Evolutionary conservation across 345 rosid species (phyloP).

Genomic region (Lepidium africanum): DNA sequence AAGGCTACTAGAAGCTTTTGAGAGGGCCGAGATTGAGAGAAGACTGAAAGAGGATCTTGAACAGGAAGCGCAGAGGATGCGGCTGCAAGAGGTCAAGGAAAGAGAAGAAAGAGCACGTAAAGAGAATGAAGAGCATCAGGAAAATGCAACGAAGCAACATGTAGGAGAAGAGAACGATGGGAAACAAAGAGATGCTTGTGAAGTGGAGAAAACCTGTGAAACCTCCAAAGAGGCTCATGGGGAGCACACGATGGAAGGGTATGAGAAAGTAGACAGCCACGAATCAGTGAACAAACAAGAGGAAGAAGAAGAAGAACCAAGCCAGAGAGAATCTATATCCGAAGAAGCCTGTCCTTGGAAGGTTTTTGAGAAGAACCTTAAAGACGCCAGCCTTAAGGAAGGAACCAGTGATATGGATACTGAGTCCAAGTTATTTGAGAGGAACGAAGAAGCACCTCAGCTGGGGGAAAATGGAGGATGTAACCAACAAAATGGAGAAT

Average conservation of each 20-base stretch:
- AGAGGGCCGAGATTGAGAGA: conserved; percentile 35
- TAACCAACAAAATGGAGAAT: conserved; percentile 20
- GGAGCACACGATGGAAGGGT: conserved; percentile 27
- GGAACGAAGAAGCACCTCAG: conserved; percentile 21
- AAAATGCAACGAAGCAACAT: conserved; percentile 32
- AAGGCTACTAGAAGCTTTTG: conserved; percentile 21
- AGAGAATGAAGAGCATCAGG: conserved; percentile 35
- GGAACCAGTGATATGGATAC: conserved; percentile 25
- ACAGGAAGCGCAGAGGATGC: conserved; percentile 21
- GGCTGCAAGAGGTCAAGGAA: conserved; percentile 22
- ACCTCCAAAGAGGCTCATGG: conserved; percentile 19
- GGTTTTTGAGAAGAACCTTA: conserved; percentile 33
- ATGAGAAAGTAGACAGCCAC: conserved; percentile 10
- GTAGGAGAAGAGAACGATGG: conserved; percentile 29
- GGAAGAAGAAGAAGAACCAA: conserved; percentile 30
- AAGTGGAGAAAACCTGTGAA: conserved; percentile 30
- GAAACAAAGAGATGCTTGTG: conserved; percentile 29
- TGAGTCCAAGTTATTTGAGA: conserved; percentile 14
- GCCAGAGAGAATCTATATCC: conserved; percentile 15
- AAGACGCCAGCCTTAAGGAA: conserved; percentile 34
- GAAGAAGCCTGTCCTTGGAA: conserved; percentile 29
- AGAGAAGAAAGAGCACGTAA: conserved; percentile 25
- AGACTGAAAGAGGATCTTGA: conserved; percentile 29
- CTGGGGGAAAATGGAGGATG: conserved; percentile 15
- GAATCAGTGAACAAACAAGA: conserved; percentile 3